A percentile compares a stretch with the other conserved stretches of the same genome.
These are phyloP conservation scores for Balansia obtecta DNA, from an alignment of 2,329 filamentous ascomycete genomes.

Conservation along the genomic window DNA sequence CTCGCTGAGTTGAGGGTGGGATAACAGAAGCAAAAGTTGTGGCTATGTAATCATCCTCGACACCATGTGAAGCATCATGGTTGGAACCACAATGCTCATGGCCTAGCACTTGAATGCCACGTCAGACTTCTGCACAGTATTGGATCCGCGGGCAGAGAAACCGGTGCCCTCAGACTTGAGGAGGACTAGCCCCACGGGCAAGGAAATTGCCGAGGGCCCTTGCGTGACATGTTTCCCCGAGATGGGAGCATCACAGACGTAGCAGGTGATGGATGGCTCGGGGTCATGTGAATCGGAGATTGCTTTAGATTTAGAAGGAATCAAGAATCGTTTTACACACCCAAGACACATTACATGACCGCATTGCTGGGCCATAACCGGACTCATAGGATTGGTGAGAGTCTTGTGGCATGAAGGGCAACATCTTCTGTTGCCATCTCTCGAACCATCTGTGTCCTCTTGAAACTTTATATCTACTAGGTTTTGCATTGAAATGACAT, in stretches of 20 bases:
- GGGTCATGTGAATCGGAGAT: constrained; percentile 22
- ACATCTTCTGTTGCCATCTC: constrained; percentile 31
- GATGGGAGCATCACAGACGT: constrained; percentile 77
- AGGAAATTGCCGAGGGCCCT: constrained; percentile 35
- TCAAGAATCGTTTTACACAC: constrained; percentile 77
- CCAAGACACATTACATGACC: constrained; percentile 83
- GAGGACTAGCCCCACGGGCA: constrained; percentile 62
- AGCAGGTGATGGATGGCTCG: constrained; percentile 48
- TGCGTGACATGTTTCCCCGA: constrained; percentile 34
- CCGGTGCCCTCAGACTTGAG: constrained; percentile 82
- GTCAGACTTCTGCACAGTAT: constrained; percentile 64
- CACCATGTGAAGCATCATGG: neutral
- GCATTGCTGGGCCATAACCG: constrained; percentile 74
- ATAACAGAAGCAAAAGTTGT: neutral
- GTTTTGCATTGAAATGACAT: constrained; percentile 65
- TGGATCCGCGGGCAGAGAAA: constrained; percentile 78
- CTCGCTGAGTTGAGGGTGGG: neutral
- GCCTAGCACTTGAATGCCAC: constrained; percentile 69
- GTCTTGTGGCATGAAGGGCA: constrained; percentile 82
- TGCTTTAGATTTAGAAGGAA: constrained; percentile 32
- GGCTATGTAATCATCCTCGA: neutral
- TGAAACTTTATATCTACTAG: constrained; percentile 68
- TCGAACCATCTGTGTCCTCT: constrained; percentile 45
- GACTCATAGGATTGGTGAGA: constrained; percentile 70
- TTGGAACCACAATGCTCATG: neutral